These are phyloP conservation scores for Inga leiocalycina DNA, from an alignment of 306 rosid genomes.

Conservation along the genomic window DNA sequence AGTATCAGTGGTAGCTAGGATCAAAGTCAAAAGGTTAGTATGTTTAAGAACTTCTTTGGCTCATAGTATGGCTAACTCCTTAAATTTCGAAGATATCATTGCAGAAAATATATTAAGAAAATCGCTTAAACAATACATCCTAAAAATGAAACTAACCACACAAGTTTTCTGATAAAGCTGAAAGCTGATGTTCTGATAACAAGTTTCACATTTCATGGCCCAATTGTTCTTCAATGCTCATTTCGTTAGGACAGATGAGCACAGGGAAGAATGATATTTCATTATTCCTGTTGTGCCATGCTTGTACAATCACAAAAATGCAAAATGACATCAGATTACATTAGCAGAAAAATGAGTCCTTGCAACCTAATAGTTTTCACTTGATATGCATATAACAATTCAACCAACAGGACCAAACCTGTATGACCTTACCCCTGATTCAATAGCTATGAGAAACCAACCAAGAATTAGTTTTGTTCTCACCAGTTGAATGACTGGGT, in stretches of 20 bases:
- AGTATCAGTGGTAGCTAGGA: background rate
- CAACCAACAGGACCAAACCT: background rate
- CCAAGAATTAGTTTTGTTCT: background rate
- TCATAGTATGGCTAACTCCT: background rate
- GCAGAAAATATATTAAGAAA: too few relatives aligned
- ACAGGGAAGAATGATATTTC: background rate
- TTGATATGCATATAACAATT: background rate
- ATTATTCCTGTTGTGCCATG: background rate
- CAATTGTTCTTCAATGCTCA: background rate
- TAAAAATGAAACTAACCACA: background rate
- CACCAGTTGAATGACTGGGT: background rate
- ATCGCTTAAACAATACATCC: background rate
- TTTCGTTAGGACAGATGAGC: background rate
- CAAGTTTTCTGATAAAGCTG: background rate
- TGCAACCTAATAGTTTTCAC: background rate
- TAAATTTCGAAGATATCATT: background rate
- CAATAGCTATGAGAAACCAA: background rate
- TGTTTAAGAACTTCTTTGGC: background rate
- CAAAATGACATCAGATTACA: too few relatives aligned
- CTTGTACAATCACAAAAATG: background rate
- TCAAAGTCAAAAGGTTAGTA: background rate
- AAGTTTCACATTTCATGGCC: background rate
- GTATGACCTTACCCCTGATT: background rate
- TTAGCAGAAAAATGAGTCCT: background rate
- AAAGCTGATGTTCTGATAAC: background rate